phyloP scores from a whole-genome alignment of 129 eudicot genomes.

The Silybum marianum region DNA sequence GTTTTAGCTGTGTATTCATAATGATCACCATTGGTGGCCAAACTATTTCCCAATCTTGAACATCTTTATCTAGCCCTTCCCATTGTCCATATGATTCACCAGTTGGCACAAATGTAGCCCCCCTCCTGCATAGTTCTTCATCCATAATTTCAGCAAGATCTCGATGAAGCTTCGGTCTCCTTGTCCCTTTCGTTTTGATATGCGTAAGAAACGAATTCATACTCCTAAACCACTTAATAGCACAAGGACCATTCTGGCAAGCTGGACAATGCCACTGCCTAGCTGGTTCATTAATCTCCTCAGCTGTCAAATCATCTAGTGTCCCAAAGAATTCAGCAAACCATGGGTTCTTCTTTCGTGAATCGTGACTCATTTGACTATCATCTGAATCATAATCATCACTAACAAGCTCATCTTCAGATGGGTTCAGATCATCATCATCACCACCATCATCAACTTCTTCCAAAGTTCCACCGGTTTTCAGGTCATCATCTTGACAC shows the following conservation, averaged over 20 bases:
- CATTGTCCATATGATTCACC: slow-evolving; percentile 79
- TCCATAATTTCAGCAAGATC: slow-evolving; percentile 66
- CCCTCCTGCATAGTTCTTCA: slow-evolving; percentile 72
- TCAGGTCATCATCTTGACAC: slow-evolving; percentile 18
- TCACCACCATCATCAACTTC: slow-evolving; percentile 29
- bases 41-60: slow-evolving; percentile 54
- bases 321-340: slow-evolving; percentile 52
- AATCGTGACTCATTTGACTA: slow-evolving; percentile 62
- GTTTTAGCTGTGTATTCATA: slow-evolving; percentile 71
- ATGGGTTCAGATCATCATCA: slow-evolving; percentile 41
- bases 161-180: slow-evolving; percentile 76
- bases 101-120: slow-evolving; percentile 48
- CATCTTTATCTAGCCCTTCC: slow-evolving; percentile 53
- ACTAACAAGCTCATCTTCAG: slow-evolving; percentile 64
- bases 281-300: slow-evolving; percentile 60
- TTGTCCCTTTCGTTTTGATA: slow-evolving; percentile 76
- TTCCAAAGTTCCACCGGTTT: not conserved
- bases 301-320: slow-evolving; percentile 51
- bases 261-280: slow-evolving; percentile 98
- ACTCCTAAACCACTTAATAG: slow-evolving; percentile 85
- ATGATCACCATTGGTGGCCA: slow-evolving; percentile 96
- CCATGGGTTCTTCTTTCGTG: slow-evolving; percentile 63
- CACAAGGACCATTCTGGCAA: slow-evolving; percentile 88
- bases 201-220: slow-evolving; percentile 70
- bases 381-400: slow-evolving; percentile 78